Conservation (phyloP, 192 early-diverging fungal species). For the Backusella westeae region DNA sequence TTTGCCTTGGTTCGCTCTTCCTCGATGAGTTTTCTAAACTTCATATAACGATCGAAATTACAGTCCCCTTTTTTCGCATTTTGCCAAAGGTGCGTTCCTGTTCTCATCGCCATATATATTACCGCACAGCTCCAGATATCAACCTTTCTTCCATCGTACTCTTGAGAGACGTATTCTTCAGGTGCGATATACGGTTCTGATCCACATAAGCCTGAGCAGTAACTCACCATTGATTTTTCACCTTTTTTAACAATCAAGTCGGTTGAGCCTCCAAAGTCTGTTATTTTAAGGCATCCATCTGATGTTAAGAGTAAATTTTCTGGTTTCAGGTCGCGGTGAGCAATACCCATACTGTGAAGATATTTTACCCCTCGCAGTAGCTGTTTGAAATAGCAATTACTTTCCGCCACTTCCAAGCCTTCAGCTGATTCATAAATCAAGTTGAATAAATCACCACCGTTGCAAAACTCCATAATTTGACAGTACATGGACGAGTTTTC, state of each 20-base stretch:
- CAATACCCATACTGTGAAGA: constrained; percentile 78
- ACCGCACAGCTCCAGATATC: constrained; percentile 37
- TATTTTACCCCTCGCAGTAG: constrained; percentile 77
- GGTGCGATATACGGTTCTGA: constrained; percentile 88
- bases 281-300: constrained; percentile 72
- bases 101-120: constrained; percentile 38
- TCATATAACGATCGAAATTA: constrained; percentile 29
- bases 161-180: constrained; percentile 60
- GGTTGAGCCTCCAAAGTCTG: constrained; percentile 83
- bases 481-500: constrained; percentile 54
- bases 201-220: constrained; percentile 66
- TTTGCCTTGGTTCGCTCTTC: constrained; percentile 24
- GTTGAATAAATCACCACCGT: constrained; percentile 75
- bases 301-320: constrained; percentile 77
- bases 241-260: constrained; percentile 63
- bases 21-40: constrained; percentile 21
- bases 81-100: constrained; percentile 34
- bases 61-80: constrained; percentile 28
- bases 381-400: constrained; percentile 71
- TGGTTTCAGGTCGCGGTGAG: constrained; percentile 80
- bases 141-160: constrained; percentile 72
- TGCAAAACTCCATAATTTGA: constrained; percentile 85
- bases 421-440: constrained; percentile 66
- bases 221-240: constrained; percentile 9
- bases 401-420: constrained; percentile 47